Evolutionary conservation across 2,329 filamentous ascomycete species (phyloP), one percentile per base, ranked within the genome.

Genomic region (Cladosporium phlei): DNA sequence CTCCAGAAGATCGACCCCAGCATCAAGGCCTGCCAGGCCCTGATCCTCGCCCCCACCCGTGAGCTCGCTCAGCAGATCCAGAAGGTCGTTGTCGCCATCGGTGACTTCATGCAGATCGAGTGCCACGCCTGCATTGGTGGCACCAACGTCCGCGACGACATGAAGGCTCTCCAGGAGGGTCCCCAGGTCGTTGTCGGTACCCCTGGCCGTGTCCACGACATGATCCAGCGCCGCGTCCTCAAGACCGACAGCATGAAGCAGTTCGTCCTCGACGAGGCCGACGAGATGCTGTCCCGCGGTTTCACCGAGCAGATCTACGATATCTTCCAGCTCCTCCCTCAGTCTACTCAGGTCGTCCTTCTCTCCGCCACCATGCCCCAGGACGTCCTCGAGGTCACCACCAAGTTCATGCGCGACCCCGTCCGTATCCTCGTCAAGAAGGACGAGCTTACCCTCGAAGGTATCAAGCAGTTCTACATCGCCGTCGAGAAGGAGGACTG

Each of bases 221-320:
- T 88, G 84, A 87, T 87, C 60, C 82, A 83, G 53, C 80, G 84
- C 50, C 81, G 83, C 54, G 83, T 86, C 56, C 72, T 88, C 46
- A 80, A 82, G 59, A 87, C 84, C 28, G 79, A 82, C 52, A 76
- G 86, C 66, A 87, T 88, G 72, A 88, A 87, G 69, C 87, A 87
- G 80, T 73, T 87, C 28, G 82, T 88, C 49, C 77, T 88, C 48
- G 84, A 88, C 60, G 84, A 88, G 66, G 84, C 84, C 52, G 84
- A 88, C 61, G 84, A 87, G 64, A 96, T 98, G 87, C 83, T 98
- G 77, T 94, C 88, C 69, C 91, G 90, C 59, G 93, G 93, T 40
- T 98, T 97, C 77, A 81, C 89, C 55, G 93, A 98, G 74, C 93
- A 97, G 66, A 98, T 98, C 68, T 97, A 97, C 79, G 91, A 97